Evolutionary conservation across 305 asterid species (phyloP), one percentile per base, ranked within the genome.

Genomic region (Euphrasia arctica): DNA sequence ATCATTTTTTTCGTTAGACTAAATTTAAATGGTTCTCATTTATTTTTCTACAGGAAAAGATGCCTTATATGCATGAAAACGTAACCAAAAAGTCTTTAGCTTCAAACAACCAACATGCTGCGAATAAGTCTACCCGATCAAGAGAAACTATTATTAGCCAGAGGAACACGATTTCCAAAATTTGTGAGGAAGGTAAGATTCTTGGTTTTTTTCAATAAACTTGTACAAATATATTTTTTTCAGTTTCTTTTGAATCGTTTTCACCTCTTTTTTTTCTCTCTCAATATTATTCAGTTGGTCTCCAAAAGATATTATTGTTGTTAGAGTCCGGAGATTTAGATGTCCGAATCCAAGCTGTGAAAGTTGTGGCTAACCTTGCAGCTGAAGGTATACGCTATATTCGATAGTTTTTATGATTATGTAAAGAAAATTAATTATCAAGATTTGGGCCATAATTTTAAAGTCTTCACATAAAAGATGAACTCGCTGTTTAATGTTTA

Each of bases 351-450:
- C 98, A 88, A 66, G 98, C 98, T n/a, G 98, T 86, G 73, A 91
- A 91, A 80, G 96, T 91, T 73, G 95, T 91, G 31, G 98, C 98
- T 58, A 91, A 88, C 72, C 96, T 91, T 71, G 98, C 98, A 62
- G 96, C 98, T 45, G 96, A 88, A 85, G 98, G 98, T 91, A 81
- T 32, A 66, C 47, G 15, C 54, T 15, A 63, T 27, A 67, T 31
- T 28, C 52, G 22, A 29, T 52, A 52, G 22, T 22, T 18, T 25
- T 15, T 52, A 25, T 18, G 58, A 22, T 6, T 52, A 2, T 52
- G 58, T 52, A 13, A 52, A 52, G 22, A 52, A 52, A 15, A 25
- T 52, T 36, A 36, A 25, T 52, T 22, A 7, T 51, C 22, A 13
- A 43, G 49, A 43, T 43, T 43, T 8, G 6, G 9, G 13, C 13